Evolutionary conservation across 2,329 filamentous ascomycete genomes (phyloP), one percentile per base, ranked within the genome.

Genomic region (Thielaviopsis euricoi): DNA sequence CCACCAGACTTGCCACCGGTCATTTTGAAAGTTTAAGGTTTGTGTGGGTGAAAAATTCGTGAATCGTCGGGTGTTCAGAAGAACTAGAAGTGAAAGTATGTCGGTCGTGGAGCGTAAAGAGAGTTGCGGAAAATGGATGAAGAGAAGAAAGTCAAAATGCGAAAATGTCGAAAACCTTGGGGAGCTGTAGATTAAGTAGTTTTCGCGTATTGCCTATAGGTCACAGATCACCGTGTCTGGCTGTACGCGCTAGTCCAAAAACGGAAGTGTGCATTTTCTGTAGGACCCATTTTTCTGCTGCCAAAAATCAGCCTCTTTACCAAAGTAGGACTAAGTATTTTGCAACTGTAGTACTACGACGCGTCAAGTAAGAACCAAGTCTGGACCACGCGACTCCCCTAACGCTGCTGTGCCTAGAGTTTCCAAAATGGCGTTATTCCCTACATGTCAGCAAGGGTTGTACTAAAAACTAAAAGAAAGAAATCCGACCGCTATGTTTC

Each of bases 1-100:
- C 93, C 93, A 77, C 93, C 93, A 79, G 91, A 96, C 80, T 98
- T 98, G 77, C 93, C 93, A 76, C 91, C 91, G 89, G 93, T 95
- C 93, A 98, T 98, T 87, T 88, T 96, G 85, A 81, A 69, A 66
- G 65, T 69, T 56, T 19, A 9, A 53, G 54, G 50, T 25, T 63
- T 50, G 26, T 53, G 46, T 22, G 55, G 40, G 23, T 52, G 62
- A 66, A 61, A 61, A 43, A 62, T 29, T 57, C 51, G 55, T 56
- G 51, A 55, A 56, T 58, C 60, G 52, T 53, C 55, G 46, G 52
- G 25, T 29, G 49, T 49, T 53, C 43, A 54, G 37, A n/a, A 22
- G 58, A 54, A 48, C 50, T n/a, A n/a, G 21, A 23, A 26, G 23
- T 21, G 37, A 33, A 22, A 50, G 56, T n/a, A n/a, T n/a, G 53